phyloP scores from a whole-genome alignment of 495 filamentous ascomycete species.

The Zalerion maritima region DNA sequence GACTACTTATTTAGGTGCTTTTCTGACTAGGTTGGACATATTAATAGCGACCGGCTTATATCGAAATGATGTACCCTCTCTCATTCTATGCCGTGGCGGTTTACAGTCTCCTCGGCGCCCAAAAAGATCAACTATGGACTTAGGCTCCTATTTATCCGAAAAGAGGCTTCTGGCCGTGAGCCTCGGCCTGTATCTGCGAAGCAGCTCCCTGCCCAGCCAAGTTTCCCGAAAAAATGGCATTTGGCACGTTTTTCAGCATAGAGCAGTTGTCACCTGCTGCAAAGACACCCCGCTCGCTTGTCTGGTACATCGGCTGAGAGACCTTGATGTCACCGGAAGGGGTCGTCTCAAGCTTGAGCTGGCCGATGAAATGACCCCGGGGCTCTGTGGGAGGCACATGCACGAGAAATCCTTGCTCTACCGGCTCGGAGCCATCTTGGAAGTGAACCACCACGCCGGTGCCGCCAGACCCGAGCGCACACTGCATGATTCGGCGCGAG shows the following conservation, averaged over 20 bases:
- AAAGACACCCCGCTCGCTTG: slow-evolving; percentile 12
- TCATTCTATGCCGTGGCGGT: too few relatives aligned
- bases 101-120: too few relatives aligned
- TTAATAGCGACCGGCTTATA: too few relatives aligned
- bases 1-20: too few relatives aligned
- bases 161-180: too few relatives aligned
- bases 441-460: slow-evolving; percentile 12
- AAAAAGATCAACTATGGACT: too few relatives aligned
- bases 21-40: too few relatives aligned
- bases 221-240: slow-evolving; percentile 11
- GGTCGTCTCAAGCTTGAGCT: slow-evolving; percentile 10
- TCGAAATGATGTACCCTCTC: too few relatives aligned
- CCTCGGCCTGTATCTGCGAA: too few relatives aligned
- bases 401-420: slow-evolving; percentile 7
- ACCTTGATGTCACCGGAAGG: slow-evolving; percentile 8
- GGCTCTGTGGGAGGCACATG: slow-evolving; percentile 8
- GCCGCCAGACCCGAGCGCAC: neutral
- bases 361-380: slow-evolving; percentile 6
- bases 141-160: too few relatives aligned
- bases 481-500: slow-evolving; percentile 5
- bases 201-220: too few relatives aligned
- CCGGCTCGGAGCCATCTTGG: slow-evolving; percentile 9
- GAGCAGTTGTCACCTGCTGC: slow-evolving; percentile 16
- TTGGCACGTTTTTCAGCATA: slow-evolving; percentile 8
- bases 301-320: slow-evolving; percentile 3